Conservation (phyloP, 2,329 filamentous ascomycete genomes). For the Neoascochyta sp. region DNA sequence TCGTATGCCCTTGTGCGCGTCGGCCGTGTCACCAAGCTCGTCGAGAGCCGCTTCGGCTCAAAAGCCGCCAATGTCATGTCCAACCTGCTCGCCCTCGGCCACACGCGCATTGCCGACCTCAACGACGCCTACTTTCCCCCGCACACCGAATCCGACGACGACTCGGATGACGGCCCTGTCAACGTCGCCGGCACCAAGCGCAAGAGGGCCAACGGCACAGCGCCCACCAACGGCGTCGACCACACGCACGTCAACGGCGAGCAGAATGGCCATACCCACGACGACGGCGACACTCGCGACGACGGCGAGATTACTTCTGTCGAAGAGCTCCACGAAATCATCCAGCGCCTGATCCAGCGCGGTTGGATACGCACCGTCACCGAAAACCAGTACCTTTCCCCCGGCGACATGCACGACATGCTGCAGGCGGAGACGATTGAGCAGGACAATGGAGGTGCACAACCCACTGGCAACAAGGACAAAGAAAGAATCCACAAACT, state of each 20-base stretch:
- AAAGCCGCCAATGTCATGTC: slow-evolving; percentile 71
- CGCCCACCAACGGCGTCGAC: slow-evolving; percentile 10
- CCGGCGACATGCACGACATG: slow-evolving; percentile 54
- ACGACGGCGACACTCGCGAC: slow-evolving; percentile 10
- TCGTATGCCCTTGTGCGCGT: slow-evolving; percentile 79
- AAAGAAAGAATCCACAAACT: slow-evolving; percentile 60
- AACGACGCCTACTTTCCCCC: slow-evolving; percentile 58
- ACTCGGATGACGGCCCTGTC: slow-evolving; percentile 29
- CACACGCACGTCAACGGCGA: slow-evolving; percentile 11
- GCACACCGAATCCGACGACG: slow-evolving; percentile 26
- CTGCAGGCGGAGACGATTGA: slow-evolving; percentile 62
- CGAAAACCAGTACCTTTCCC: slow-evolving; percentile 48
- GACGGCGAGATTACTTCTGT: slow-evolving; percentile 35
- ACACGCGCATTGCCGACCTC: slow-evolving; percentile 68
- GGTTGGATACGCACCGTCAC: slow-evolving; percentile 66
- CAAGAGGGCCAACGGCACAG: slow-evolving; percentile 19
- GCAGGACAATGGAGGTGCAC: slow-evolving; percentile 48
- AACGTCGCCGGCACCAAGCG: slow-evolving; percentile 24
- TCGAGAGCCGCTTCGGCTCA: slow-evolving; percentile 70
- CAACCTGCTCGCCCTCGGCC: slow-evolving; percentile 71
- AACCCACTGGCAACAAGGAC: slow-evolving; percentile 61
- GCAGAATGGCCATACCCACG: slow-evolving; percentile 8
- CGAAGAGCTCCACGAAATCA: slow-evolving; percentile 42
- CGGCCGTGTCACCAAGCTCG: slow-evolving; percentile 74
- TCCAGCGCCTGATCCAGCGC: slow-evolving; percentile 54